Evolutionary conservation across 2,329 filamentous ascomycete species (phyloP).

Genomic region (Diaporthe ampelina): DNA sequence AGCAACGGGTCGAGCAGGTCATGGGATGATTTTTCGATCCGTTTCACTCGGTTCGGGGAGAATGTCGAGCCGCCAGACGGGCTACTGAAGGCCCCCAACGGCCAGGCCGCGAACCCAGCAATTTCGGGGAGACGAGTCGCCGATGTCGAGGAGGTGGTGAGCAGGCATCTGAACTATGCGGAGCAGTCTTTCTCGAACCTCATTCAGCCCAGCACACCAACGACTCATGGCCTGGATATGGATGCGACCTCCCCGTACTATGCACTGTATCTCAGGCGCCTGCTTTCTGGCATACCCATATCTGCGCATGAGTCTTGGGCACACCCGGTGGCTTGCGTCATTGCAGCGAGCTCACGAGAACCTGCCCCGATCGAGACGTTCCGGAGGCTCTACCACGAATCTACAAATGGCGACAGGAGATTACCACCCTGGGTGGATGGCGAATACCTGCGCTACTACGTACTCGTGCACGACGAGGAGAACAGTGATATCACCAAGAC

Average conservation of each 20-base stretch:
- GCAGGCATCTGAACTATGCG: slow-evolving; percentile 82
- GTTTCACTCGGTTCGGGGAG: slow-evolving; percentile 81
- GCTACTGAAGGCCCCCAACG: slow-evolving; percentile 48
- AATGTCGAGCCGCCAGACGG: slow-evolving; percentile 65
- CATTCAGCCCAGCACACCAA: slow-evolving; percentile 55
- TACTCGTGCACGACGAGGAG: slow-evolving; percentile 96
- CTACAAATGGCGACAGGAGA: slow-evolving; percentile 80
- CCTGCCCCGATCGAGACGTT: slow-evolving; percentile 88
- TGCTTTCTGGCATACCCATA: slow-evolving; percentile 84
- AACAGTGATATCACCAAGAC: slow-evolving; percentile 92
- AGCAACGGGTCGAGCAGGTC: slow-evolving; percentile 86
- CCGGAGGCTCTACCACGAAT: slow-evolving; percentile 85
- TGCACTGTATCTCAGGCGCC: slow-evolving; percentile 83
- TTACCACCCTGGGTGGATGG: slow-evolving; percentile 90
- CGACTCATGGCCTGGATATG: slow-evolving; percentile 58
- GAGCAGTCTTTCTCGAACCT: slow-evolving; percentile 69
- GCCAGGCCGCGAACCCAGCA: slow-evolving; percentile 44
- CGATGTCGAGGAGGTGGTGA: slow-evolving; percentile 84
- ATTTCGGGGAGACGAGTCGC: slow-evolving; percentile 64
- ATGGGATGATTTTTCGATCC: slow-evolving; percentile 91
- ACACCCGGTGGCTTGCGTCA: slow-evolving; percentile 93
- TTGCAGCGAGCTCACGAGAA: slow-evolving; percentile 94
- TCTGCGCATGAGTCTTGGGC: slow-evolving; percentile 92
- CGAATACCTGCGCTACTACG: slow-evolving; percentile 95
- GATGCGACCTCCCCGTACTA: slow-evolving; percentile 83